Evolutionary conservation across 768 basidiomycete species (phyloP), one percentile per base, ranked within the genome.

Genomic region (Pleurotus platypus): DNA sequence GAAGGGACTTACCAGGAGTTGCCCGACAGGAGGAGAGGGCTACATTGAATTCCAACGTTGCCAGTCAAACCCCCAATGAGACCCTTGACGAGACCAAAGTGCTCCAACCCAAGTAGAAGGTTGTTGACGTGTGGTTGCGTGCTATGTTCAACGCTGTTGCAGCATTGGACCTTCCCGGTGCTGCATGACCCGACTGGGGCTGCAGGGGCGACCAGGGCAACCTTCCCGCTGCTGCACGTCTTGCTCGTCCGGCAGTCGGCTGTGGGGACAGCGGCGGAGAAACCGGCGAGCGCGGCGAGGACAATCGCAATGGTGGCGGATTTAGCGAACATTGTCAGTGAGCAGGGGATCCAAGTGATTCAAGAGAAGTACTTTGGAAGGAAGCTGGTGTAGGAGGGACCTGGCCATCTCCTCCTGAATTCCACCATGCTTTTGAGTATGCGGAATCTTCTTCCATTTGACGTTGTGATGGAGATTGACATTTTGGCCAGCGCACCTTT

Each of bases 261-360:
- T 45, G 42, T 54, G 27, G 51, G 51, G n/a, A 38, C 35, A 54
- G 51, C 51, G 24, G 38, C 51, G 37, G 42, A 39, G 51, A 54
- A 20, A 39, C 37, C 39, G 51, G 51, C 51, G 39, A 54, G 51
- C n/a, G 51, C 51, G 27, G 51, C 51, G 39, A 54, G 22, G 39
- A 54, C 16, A 35, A 8, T 35, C 30, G 8, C 30, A 24, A 54
- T 16, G 42, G 42, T 45, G 26, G 51, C 39, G 37, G 51, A 38
- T 39, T 42, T 54, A n/a, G 51, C 51, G 51, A 54, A 42, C 51
- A 54, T 54, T 54, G 51, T 54, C 26, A 39, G 51, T 20, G 51
- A 15, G 51, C n/a, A 39, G 20, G 39, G 24, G 38, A 22, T 18
- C 51, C 51, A 54, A 54, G 51, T 42, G 39, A 18, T 18, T 39